Evolutionary conservation across 2,329 filamentous ascomycete genomes (phyloP), one percentile per base, ranked within the genome.

Genomic region (Didymellaceae sp.): DNA sequence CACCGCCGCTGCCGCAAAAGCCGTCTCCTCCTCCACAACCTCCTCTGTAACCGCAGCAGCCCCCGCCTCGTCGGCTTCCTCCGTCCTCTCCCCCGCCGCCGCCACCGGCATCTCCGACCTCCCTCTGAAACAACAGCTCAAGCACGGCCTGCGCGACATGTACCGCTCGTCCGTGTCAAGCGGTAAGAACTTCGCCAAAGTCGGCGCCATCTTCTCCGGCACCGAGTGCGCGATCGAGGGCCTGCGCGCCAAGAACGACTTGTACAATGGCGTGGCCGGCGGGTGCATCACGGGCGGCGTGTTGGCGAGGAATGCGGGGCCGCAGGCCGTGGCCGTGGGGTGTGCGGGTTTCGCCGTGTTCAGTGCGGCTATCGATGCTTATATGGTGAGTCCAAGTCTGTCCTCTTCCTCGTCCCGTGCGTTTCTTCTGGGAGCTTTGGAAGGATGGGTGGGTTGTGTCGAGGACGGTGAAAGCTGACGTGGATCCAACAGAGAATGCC

Each of bases 221-320:
- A 96, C 94, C 44, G 94, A 99, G 77, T 99, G 94, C 78, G 91
- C 90, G 58, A 91, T 99, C 68, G 94, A 99, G 75, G 92, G 92
- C 0, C 75, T 90, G 65, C 84, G 94, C 22, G 94, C 92, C 17
- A 97, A 96, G 80, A 97, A 97, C 75, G 94, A 97, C 73, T 75
- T 97, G 22, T 84, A 80, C 57, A 99, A 99, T 77, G 91, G 91
- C 45, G 86, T 94, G 5, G 84, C 87, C 4, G 91, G 92, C 0
- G 94, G 94, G 0, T 97, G 93, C 70, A 78, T 97, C 45, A 97
- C 94, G 8, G 94, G 94, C 13, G 94, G 90, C 14, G 89, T 94
- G 45, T 75, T 99, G 57, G 93, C 91, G 38, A 86, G 89, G 56
- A 90, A 88, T 63, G 93, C 90, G 0, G 94, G 94, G 0, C 94